A percentile compares a stretch with the other conserved stretches of the same genome.
Conservation (phyloP, 106 monocot genomes). For the Dioscorea alata region DNA sequence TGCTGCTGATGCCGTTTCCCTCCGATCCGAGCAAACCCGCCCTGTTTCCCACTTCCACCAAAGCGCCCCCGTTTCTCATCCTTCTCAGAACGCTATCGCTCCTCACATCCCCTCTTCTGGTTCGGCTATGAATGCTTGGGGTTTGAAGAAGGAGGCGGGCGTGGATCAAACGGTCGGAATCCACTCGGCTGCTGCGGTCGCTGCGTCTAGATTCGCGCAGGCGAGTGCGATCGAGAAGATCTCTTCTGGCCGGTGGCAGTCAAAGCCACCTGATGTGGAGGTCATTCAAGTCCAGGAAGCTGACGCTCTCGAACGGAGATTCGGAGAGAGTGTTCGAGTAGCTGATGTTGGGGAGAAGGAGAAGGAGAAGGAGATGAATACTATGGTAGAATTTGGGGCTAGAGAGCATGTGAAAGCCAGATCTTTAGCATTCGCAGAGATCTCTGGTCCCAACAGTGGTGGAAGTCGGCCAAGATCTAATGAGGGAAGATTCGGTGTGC, state of each 20-base stretch:
- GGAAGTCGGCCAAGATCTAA: conserved; percentile 19
- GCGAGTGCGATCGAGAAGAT: conserved; percentile 95
- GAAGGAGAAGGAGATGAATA: conserved; percentile 8
- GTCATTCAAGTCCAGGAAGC: conserved; percentile 19
- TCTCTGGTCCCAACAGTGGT: conserved; percentile 8
- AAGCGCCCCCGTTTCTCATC: conserved; percentile 1
- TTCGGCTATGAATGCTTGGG: conserved; percentile 43
- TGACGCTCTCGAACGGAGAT: conserved; percentile 7
- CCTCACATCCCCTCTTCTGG: conserved; percentile 16
- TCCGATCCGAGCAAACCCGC: not conserved
- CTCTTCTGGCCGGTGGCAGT: conserved; percentile 77
- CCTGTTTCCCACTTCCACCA: too few species aligned
- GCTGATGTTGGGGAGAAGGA: conserved; percentile 5
- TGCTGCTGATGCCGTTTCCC: conserved; percentile 11
- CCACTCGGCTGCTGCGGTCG: not conserved
- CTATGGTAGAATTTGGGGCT: not conserved
- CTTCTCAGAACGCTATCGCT: conserved; percentile 63
- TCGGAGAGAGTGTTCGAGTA: conserved; percentile 14
- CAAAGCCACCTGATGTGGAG: conserved; percentile 40
- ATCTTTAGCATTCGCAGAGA: conserved; percentile 20
- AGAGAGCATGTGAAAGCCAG: conserved; percentile 14
- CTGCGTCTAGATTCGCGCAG: conserved; percentile 62
- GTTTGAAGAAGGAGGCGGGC: conserved; percentile 39
- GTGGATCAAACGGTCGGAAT: conserved; percentile 1
- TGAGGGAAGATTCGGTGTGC: conserved; percentile 33